Evolutionary conservation across 179 eudicot genomes (phyloP).

Genomic region (Beta lomatogona): DNA sequence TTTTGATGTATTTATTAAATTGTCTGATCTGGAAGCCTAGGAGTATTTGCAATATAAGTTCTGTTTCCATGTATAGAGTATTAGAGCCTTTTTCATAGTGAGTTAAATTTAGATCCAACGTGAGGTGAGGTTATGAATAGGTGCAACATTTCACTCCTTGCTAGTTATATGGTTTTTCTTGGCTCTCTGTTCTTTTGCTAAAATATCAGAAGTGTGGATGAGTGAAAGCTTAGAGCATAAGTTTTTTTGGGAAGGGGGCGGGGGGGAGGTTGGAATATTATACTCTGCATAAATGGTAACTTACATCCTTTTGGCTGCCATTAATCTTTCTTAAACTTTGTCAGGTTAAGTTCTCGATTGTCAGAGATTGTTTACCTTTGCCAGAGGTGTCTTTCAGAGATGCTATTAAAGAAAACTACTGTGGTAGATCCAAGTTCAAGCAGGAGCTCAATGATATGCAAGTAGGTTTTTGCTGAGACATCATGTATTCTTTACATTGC

Average conservation of each 20-base stretch:
- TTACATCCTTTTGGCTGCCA: conserved; percentile 3
- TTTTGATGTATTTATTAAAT: not conserved
- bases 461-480: conserved; percentile 33
- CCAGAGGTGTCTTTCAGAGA: conserved; percentile 50
- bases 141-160: not conserved
- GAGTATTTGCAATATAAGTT: not conserved
- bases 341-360: conserved; percentile 63
- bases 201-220: not conserved
- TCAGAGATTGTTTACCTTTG: conserved; percentile 66
- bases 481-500: not conserved
- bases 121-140: not conserved
- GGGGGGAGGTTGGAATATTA: no score
- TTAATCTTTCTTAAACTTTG: conserved; percentile 10
- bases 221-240: not conserved
- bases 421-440: conserved; percentile 45
- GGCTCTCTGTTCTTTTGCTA: not conserved
- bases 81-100: not conserved
- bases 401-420: conserved; percentile 55
- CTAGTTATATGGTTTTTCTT: not conserved
- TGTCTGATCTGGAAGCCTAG: not conserved
- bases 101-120: not conserved
- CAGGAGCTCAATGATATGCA: conserved; percentile 56
- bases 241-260: no score
- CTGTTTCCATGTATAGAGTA: not conserved
- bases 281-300: not conserved